A percentile compares a stretch with the other conserved stretches of the same genome.
phyloP scores from a whole-genome alignment of 2,329 filamentous ascomycete species.

The Colletotrichum filicis region DNA sequence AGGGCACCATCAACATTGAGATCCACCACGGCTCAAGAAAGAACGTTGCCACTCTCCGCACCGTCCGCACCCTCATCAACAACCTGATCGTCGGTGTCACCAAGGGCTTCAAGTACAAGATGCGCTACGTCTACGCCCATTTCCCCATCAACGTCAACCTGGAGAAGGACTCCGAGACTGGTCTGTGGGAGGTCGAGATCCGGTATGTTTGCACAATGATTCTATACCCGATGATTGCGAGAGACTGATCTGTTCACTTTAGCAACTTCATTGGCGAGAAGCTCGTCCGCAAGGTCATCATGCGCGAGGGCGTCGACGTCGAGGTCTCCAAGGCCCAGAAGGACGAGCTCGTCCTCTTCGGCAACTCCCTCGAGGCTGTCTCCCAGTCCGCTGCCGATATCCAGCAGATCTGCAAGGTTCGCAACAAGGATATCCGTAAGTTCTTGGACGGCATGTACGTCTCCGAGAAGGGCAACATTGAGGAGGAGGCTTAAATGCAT shows the following conservation, averaged over 20 bases:
- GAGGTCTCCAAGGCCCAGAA: slow-evolving; percentile 92
- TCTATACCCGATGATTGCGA: too few relatives aligned
- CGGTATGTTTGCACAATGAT: slow-evolving; percentile 67
- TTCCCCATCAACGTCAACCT: slow-evolving; percentile 99
- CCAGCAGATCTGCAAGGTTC: slow-evolving; percentile 99
- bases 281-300: slow-evolving; percentile 91
- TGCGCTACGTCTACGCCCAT: slow-evolving; percentile 99
- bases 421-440: slow-evolving; percentile 99
- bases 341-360: slow-evolving; percentile 93
- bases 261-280: slow-evolving; percentile 99
- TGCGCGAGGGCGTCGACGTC: slow-evolving; percentile 91
- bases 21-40: slow-evolving; percentile 99
- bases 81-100: slow-evolving; percentile 99
- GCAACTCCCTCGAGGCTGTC: slow-evolving; percentile 97
- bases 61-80: slow-evolving; percentile 97
- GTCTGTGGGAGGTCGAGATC: slow-evolving; percentile 93
- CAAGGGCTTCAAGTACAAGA: slow-evolving; percentile 99
- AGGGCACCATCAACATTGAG: slow-evolving; percentile 92
- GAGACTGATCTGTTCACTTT: slow-evolving; percentile 36
- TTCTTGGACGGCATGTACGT: slow-evolving; percentile 99
- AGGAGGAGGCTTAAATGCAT: slow-evolving; percentile 69
- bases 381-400: slow-evolving; percentile 99
- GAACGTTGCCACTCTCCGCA: slow-evolving; percentile 97
- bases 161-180: slow-evolving; percentile 94
- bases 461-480: slow-evolving; percentile 97